Percentiles rank a stretch among this genome's conserved stretches.
phyloP scores from a whole-genome alignment of 169 alveolate species.

The Plasmodium coatneyi region DNA sequence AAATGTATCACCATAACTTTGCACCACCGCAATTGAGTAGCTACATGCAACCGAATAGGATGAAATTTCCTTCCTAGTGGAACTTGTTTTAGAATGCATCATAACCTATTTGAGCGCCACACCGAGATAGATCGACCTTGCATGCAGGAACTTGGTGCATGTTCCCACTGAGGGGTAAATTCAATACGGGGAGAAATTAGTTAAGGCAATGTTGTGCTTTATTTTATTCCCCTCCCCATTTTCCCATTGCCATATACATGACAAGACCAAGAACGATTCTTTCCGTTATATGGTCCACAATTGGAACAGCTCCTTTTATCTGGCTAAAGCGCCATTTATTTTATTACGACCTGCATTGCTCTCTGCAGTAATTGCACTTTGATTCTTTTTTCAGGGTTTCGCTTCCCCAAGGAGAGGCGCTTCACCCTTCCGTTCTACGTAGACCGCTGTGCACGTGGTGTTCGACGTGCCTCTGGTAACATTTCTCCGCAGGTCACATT shows the following conservation, averaged over 20 bases:
- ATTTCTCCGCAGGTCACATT: background rate
- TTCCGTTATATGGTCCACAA: background rate
- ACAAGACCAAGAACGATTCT: background rate
- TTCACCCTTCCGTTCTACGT: background rate
- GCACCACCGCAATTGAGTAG: background rate
- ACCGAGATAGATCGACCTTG: background rate
- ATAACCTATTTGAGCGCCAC: background rate
- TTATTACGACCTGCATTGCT: background rate
- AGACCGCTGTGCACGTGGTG: background rate
- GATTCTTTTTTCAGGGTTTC: background rate
- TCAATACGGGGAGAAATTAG: background rate
- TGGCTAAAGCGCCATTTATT: background rate
- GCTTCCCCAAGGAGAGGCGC: background rate
- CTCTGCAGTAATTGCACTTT: background rate
- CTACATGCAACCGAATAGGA: background rate
- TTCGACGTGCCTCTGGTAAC: background rate
- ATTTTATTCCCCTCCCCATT: background rate
- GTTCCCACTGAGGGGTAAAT: background rate
- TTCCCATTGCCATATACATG: background rate
- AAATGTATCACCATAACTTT: background rate
- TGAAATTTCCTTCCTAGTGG: background rate
- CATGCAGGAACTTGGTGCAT: background rate
- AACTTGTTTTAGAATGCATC: background rate
- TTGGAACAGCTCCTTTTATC: background rate
- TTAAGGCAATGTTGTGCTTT: background rate